Percentiles rank a stretch among this genome's conserved stretches.
Conservation (phyloP, 441 rosid species). For the Erodium texanum region DNA sequence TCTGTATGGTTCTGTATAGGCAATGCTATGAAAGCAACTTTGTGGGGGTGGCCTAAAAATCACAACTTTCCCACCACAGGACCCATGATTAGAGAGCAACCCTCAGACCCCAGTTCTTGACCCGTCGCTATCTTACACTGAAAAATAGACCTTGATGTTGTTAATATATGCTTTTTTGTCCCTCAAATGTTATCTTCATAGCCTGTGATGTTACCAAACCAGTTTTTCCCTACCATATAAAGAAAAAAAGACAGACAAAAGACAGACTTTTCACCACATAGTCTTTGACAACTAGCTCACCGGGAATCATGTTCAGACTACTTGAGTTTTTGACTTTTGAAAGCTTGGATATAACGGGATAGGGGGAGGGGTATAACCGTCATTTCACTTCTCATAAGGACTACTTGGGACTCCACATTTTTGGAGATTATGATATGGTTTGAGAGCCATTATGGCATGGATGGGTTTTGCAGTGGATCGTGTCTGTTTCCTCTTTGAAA, state of each 20-base stretch:
- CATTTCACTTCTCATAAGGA: conserved; percentile 19
- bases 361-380: conserved; percentile 22
- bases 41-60: conserved; percentile 8
- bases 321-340: conserved; percentile 14
- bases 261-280: conserved; percentile 22
- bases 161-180: not conserved
- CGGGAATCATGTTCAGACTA: conserved; percentile 26
- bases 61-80: conserved; percentile 29
- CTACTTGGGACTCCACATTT: conserved; percentile 3
- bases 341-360: not conserved
- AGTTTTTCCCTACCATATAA: conserved; percentile 22
- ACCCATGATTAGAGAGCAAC: conserved; percentile 24
- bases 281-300: conserved; percentile 24
- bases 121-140: conserved; percentile 72
- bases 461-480: conserved; percentile 20
- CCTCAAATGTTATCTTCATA: not conserved
- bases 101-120: conserved; percentile 32
- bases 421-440: not conserved
- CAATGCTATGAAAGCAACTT: conserved; percentile 22
- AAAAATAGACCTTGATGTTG: conserved; percentile 38
- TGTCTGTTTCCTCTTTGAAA: conserved; percentile 14
- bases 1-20: conserved; percentile 15
- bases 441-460: conserved; percentile 29
- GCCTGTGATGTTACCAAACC: conserved; percentile 17
- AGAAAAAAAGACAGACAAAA: conserved; percentile 22